phyloP scores from a whole-genome alignment of 2,329 filamentous ascomycete genomes.

The Teratosphaeria epicoccoides region DNA sequence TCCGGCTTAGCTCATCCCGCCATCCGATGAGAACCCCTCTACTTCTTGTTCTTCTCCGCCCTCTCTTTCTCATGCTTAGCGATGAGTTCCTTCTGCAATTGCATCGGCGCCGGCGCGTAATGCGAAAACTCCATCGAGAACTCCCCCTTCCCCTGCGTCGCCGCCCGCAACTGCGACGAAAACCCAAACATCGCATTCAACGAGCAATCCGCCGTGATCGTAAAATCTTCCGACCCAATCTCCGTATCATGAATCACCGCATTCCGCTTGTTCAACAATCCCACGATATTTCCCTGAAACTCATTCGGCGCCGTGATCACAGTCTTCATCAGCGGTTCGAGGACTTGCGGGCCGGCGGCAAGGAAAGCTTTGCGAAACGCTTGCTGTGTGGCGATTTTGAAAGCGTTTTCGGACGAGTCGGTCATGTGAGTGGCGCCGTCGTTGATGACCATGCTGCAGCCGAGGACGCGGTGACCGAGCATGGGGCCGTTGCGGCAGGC shows the following conservation, averaged over 20 bases:
- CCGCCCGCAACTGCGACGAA: conserved; percentile 77
- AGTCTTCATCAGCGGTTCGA: conserved; percentile 97
- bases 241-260: conserved; percentile 93
- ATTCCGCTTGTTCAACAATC: conserved; percentile 91
- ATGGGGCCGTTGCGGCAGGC: conserved; percentile 79
- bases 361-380: conserved; percentile 92
- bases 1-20: background rate
- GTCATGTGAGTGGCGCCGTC: conserved; percentile 96
- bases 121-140: conserved; percentile 99
- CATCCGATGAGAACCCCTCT: background rate
- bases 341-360: conserved; percentile 67
- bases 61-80: conserved; percentile 58
- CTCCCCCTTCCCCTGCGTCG: conserved; percentile 96
- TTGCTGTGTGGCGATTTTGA: conserved; percentile 88
- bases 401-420: conserved; percentile 92
- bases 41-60: conserved; percentile 54
- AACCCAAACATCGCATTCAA: conserved; percentile 98
- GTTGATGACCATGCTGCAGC: conserved; percentile 81
- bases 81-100: conserved; percentile 72
- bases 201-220: conserved; percentile 80
- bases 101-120: conserved; percentile 75
- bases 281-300: conserved; percentile 94
- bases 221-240: conserved; percentile 88
- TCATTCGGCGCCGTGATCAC: conserved; percentile 91
- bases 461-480: conserved; percentile 85